Conservation (phyloP, 495 filamentous ascomycete species). For the Elasticomyces elasticus region DNA sequence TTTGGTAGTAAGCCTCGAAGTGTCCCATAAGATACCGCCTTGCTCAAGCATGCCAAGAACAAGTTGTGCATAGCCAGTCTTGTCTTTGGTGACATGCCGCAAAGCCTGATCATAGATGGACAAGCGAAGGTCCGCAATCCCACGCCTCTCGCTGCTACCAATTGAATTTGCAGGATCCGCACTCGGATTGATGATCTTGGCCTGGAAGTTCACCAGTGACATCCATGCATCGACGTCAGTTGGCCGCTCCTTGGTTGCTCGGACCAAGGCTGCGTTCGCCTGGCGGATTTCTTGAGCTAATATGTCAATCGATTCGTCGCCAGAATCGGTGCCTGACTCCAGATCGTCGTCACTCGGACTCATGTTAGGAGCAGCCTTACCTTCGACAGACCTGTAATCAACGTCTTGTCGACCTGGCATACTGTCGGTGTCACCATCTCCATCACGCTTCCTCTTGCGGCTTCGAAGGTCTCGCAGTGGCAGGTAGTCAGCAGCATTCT, state of each 20-base stretch:
- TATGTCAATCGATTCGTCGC: constrained; percentile 31
- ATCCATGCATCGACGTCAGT: constrained; percentile 65
- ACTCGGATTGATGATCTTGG: constrained; percentile 43
- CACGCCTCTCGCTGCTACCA: constrained; percentile 51
- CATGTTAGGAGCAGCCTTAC: constrained; percentile 6
- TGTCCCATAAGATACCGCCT: constrained; percentile 62
- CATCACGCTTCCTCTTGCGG: constrained; percentile 24
- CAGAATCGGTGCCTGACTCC: constrained; percentile 44
- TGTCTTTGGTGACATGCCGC: constrained; percentile 35
- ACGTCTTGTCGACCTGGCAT: constrained; percentile 31
- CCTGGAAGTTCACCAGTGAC: constrained; percentile 64
- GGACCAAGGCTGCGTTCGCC: constrained; percentile 48
- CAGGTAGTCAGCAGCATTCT: constrained; percentile 19
- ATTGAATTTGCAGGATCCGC: constrained; percentile 26
- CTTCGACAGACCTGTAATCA: constrained; percentile 60
- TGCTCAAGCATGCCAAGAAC: constrained; percentile 60
- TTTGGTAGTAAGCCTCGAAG: constrained; percentile 46
- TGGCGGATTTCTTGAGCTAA: constrained; percentile 35
- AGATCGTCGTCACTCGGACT: constrained; percentile 36
- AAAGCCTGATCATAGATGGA: constrained; percentile 76
- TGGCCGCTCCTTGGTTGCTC: constrained; percentile 51
- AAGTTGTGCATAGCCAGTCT: constrained; percentile 44
- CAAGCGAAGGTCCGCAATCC: constrained; percentile 66
- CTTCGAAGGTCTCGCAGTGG: background rate
- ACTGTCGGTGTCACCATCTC: constrained; percentile 1